Evolutionary conservation across 306 rosid species (phyloP).

Genomic region (Coriaria nepalensis): DNA sequence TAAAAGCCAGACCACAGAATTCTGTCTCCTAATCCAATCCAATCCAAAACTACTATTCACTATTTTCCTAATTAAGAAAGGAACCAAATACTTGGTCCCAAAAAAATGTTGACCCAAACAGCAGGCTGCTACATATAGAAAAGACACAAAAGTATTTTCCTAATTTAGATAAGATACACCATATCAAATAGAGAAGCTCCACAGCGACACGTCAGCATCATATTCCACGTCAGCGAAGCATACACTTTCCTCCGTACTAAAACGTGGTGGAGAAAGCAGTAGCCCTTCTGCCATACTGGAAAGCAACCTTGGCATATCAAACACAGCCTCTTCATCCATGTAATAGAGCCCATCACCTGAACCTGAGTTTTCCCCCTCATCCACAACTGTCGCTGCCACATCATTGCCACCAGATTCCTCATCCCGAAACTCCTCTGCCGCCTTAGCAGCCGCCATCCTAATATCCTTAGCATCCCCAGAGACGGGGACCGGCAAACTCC

Average conservation of each 20-base stretch:
- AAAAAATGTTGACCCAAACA: too few relatives aligned
- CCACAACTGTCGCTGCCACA: background rate
- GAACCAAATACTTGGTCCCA: too few relatives aligned
- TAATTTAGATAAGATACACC: background rate
- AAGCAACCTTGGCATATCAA: constrained; percentile 14
- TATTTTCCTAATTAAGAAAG: too few relatives aligned
- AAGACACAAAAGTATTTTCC: background rate
- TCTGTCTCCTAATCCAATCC: too few relatives aligned
- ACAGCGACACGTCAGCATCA: constrained; percentile 27
- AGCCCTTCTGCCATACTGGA: constrained; percentile 26
- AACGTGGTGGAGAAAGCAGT: constrained; percentile 26
- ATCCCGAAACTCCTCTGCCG: constrained; percentile 32
- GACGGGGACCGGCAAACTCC: constrained; percentile 34
- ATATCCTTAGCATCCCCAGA: constrained; percentile 38
- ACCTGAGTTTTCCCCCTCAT: background rate
- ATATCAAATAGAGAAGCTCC: constrained; percentile 26
- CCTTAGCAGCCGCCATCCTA: constrained; percentile 39
- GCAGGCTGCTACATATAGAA: too few relatives aligned
- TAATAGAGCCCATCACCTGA: background rate
- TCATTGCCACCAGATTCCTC: constrained; percentile 8
- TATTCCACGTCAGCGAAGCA: constrained; percentile 13
- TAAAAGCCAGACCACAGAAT: too few relatives aligned
- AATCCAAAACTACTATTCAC: too few relatives aligned
- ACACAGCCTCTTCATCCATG: constrained; percentile 23
- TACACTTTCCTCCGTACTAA: background rate